Evolutionary conservation across 2,329 filamentous ascomycete species (phyloP), one percentile per base, ranked within the genome.

Genomic region (Raffaelea albimanens): DNA sequence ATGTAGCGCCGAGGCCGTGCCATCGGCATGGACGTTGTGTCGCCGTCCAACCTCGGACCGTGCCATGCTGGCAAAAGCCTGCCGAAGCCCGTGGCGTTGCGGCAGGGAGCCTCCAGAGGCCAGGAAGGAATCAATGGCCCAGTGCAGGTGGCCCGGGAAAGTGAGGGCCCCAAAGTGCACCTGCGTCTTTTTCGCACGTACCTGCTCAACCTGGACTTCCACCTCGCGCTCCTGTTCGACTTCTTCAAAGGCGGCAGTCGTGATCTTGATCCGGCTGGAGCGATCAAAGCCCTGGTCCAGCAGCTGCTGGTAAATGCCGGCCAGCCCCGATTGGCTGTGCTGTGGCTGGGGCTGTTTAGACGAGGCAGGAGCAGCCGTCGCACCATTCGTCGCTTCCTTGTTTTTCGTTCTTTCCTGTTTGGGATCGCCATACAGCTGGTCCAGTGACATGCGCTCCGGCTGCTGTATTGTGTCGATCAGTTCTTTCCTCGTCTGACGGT

Each of bases 171-270:
- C 7, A 22, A 43, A 53, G 2, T 20, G 13, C 2, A 19, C 19
- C 1, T 25, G 43, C 9, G 14, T 25, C 31, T 52, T 22, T 1
- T 29, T 20, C 2, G 21, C 46, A 0, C 78, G 72, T 0, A 80
- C 69, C 7, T 68, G 63, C 48, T 83, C 77, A 0, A 82, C 68
- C 52, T 83, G 72, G 16, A 73, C 67, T 3, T 74, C 77, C 0
- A 82, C 69, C 50, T 83, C 78, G 16, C 78, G 63, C 52, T 83
- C 76, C 49, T 75, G 70, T 36, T 75, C 72, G 0, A 75, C 80
- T 47, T 85, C 81, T 43, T 82, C 70, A 0, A 85, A 59, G 0
- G 75, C 72, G 0, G 74, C 42, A 1, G 10, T 38, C 8, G 18
- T 16, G 34, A 19, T 19, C 34, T 38, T 38, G 14, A 19, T 19